phyloP scores from a whole-genome alignment of 495 filamentous ascomycete genomes.

The Jackrogersella multiformis region DNA sequence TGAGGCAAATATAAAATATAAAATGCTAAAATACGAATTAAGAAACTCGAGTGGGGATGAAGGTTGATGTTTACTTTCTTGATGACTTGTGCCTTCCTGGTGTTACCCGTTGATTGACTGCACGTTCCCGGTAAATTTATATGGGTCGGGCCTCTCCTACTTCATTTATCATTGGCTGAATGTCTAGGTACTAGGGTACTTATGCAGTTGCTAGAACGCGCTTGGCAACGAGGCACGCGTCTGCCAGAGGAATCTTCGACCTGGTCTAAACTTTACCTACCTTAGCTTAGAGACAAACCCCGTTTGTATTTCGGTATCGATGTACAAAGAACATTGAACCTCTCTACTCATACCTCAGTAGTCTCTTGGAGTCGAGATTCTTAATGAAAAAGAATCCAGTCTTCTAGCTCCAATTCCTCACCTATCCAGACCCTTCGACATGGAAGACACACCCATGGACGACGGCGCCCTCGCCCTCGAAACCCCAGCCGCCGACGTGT shows the following conservation, averaged over 20 bases:
- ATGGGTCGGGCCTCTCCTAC: constrained; percentile 5
- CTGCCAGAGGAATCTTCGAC: constrained; percentile 19
- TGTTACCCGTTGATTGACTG: constrained; percentile 19
- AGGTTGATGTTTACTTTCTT: constrained; percentile 37
- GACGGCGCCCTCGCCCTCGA: constrained; percentile 62
- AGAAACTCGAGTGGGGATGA: constrained; percentile 24
- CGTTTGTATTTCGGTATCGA: not conserved
- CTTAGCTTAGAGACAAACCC: not conserved
- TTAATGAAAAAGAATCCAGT: not conserved
- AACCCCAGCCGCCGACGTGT: constrained; percentile 65
- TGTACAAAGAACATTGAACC: too few relatives aligned
- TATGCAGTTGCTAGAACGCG: constrained; percentile 7
- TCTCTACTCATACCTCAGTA: not conserved
- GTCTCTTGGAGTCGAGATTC: not conserved
- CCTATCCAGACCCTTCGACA: constrained; percentile 28
- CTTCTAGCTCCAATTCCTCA: not conserved
- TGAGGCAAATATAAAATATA: constrained; percentile 6
- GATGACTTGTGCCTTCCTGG: constrained; percentile 16
- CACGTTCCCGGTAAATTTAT: constrained; percentile 15
- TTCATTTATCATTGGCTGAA: constrained; percentile 16
- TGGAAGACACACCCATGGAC: constrained; percentile 58
- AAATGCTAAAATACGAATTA: not conserved
- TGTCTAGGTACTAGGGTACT: not conserved
- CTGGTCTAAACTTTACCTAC: not conserved
- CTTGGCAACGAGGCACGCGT: constrained; percentile 28